A percentile compares a stretch with the other conserved stretches of the same genome.
These are phyloP conservation scores for Pseudogymnoascus sp. DNA, from an alignment of 2,329 filamentous ascomycete genomes.

Conservation along the genomic window DNA sequence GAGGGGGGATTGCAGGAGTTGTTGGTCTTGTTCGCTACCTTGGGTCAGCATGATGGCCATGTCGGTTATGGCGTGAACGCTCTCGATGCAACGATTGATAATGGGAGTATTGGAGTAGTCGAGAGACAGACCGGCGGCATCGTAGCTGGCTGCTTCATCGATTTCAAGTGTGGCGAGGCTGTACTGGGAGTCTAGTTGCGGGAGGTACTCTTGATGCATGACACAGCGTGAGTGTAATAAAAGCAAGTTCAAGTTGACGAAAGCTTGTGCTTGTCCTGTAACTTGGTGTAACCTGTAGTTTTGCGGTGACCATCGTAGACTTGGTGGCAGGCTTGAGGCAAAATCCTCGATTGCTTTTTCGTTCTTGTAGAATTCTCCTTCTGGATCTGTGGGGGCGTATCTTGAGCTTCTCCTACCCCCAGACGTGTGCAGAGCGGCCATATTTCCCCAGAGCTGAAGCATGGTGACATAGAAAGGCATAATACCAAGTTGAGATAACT, in stretches of 20 bases:
- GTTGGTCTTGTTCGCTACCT: background rate
- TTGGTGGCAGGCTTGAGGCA: background rate
- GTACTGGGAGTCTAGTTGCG: conserved; percentile 13
- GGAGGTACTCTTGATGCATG: conserved; percentile 14
- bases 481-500: conserved; percentile 7
- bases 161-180: conserved; percentile 1
- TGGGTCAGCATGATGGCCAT: background rate
- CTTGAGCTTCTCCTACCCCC: background rate
- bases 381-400: background rate
- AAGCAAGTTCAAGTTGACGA: conserved; percentile 13
- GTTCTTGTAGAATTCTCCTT: background rate
- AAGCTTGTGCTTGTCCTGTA: conserved; percentile 14
- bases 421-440: conserved; percentile 4
- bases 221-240: conserved; percentile 12
- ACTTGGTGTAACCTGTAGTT: conserved; percentile 13
- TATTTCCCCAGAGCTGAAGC: conserved; percentile 10
- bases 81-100: background rate
- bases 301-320: conserved; percentile 1
- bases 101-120: background rate
- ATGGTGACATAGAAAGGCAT: conserved; percentile 10
- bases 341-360: conserved; percentile 1
- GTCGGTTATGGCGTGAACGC: conserved; percentile 3
- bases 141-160: background rate
- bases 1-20: conserved; percentile 7
- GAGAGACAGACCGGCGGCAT: conserved; percentile 10